phyloP scores from a whole-genome alignment of 2,329 filamentous ascomycete species.

The Cladophialophora immunda region DNA sequence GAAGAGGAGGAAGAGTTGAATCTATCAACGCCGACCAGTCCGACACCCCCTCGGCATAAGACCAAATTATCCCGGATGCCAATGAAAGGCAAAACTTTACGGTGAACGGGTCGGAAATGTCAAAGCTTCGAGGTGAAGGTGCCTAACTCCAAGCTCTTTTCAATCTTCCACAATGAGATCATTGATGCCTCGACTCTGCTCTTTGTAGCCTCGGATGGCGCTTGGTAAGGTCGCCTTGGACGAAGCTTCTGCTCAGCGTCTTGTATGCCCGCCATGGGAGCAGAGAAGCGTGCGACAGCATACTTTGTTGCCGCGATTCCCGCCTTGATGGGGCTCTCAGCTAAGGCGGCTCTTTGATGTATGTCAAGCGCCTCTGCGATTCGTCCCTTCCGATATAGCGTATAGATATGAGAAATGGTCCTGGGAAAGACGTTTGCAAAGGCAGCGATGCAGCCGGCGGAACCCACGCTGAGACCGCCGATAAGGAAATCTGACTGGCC shows the following conservation, averaged over 20 bases:
- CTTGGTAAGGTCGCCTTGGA: neutral
- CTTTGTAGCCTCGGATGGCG: neutral
- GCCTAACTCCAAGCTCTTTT: constrained; percentile 3
- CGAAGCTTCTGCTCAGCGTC: constrained; percentile 34
- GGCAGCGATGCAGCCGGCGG: constrained; percentile 63
- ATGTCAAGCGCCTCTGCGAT: neutral
- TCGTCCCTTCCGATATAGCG: neutral
- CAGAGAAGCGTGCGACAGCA: neutral
- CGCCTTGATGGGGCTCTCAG: neutral
- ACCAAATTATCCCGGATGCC: too few species aligned
- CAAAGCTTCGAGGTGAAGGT: too few species aligned
- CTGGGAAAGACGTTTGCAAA: constrained; percentile 65
- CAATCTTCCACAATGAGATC: constrained; percentile 15
- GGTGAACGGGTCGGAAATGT: too few species aligned
- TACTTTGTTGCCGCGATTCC: constrained; percentile 2
- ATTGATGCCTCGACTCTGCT: neutral
- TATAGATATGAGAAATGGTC: neutral
- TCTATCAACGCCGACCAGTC: too few species aligned
- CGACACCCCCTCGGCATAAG: too few species aligned
- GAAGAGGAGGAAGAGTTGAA: too few species aligned
- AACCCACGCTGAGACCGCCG: constrained; percentile 61
- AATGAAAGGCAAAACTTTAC: too few species aligned
- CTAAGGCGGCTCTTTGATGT: neutral
- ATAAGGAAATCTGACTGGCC: constrained; percentile 77
- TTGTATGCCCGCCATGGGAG: neutral